Evolutionary conservation across 495 filamentous ascomycete genomes (phyloP).

Genomic region (Penicillium parvum): DNA sequence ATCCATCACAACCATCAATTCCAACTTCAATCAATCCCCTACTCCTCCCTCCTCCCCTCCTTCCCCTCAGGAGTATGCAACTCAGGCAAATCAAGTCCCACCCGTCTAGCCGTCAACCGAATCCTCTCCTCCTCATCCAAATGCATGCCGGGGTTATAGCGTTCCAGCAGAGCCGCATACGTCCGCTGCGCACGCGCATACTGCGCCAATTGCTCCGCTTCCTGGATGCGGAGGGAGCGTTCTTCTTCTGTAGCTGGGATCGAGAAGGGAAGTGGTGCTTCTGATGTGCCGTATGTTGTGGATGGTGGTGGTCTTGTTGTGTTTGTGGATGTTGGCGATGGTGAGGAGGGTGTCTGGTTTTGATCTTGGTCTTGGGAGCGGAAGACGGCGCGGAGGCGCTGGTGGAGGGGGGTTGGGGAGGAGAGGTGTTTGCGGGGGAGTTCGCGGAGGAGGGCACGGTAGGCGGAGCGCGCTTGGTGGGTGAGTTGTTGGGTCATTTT

Average conservation of each 20-base stretch:
- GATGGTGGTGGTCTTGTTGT: slow-evolving; percentile 10
- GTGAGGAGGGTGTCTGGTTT: slow-evolving; percentile 15
- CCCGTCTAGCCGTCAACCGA: slow-evolving; percentile 74
- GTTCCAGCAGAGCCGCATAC: slow-evolving; percentile 74
- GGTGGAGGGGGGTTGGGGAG: slow-evolving; percentile 55
- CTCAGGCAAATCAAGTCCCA: slow-evolving; percentile 80
- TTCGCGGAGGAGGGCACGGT: slow-evolving; percentile 87
- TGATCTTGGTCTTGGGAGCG: slow-evolving; percentile 11
- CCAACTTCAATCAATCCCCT: background rate
- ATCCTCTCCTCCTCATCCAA: slow-evolving; percentile 84
- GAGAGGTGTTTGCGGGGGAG: slow-evolving; percentile 65
- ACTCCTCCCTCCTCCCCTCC: slow-evolving; percentile 13
- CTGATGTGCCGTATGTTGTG: background rate
- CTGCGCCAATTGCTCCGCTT: slow-evolving; percentile 69
- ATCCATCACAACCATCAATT: background rate
- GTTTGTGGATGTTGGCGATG: slow-evolving; percentile 10
- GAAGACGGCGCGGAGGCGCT: slow-evolving; percentile 52
- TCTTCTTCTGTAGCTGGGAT: slow-evolving; percentile 11
- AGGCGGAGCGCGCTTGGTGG: slow-evolving; percentile 66
- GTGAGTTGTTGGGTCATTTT: slow-evolving; percentile 23
- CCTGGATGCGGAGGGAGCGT: slow-evolving; percentile 37
- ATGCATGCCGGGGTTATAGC: slow-evolving; percentile 87
- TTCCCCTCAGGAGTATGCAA: slow-evolving; percentile 22
- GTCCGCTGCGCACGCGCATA: slow-evolving; percentile 79
- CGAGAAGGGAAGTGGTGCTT: slow-evolving; percentile 13